Conservation (phyloP, 2,329 filamentous ascomycete genomes). For the Boeremia exigua region DNA sequence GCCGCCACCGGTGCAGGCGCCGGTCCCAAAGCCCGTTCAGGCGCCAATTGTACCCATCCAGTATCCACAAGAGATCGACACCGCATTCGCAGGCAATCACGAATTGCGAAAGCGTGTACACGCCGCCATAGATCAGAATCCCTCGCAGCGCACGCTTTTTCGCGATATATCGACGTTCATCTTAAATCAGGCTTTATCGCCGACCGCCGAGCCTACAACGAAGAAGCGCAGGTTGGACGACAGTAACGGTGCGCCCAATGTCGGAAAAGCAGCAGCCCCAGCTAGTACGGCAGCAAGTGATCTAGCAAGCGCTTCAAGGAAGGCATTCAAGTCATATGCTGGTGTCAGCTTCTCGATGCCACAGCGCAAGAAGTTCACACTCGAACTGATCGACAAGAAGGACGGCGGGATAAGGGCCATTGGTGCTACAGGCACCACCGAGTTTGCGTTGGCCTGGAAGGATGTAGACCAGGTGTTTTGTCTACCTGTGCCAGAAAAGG, state of each 20-base stretch:
- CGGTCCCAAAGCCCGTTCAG: conserved; percentile 1
- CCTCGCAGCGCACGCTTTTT: conserved; percentile 42
- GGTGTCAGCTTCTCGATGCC: conserved; percentile 68
- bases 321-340: conserved; percentile 40
- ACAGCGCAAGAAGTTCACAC: conserved; percentile 67
- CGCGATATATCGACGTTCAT: conserved; percentile 48
- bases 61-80: conserved; percentile 40
- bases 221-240: conserved; percentile 51
- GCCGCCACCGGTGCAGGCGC: conserved; percentile 15
- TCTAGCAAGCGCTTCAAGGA: conserved; percentile 30
- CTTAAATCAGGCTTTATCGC: conserved; percentile 32
- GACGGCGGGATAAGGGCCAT: conserved; percentile 56
- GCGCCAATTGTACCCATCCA: conserved; percentile 7
- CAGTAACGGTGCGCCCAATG: conserved; percentile 28
- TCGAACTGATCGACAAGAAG: conserved; percentile 60
- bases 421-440: conserved; percentile 59
- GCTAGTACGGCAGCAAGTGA: conserved; percentile 15
- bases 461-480: conserved; percentile 65
- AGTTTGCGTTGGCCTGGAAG: conserved; percentile 59
- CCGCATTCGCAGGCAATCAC: conserved; percentile 42
- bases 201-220: conserved; percentile 34
- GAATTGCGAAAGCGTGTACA: conserved; percentile 48
- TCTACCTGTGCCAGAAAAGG: conserved; percentile 69
- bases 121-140: conserved; percentile 45
- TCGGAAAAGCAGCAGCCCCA: not conserved